Evolutionary conservation across 768 basidiomycete species (phyloP), one percentile per base, ranked within the genome.

Genomic region (Trametes villosa): DNA sequence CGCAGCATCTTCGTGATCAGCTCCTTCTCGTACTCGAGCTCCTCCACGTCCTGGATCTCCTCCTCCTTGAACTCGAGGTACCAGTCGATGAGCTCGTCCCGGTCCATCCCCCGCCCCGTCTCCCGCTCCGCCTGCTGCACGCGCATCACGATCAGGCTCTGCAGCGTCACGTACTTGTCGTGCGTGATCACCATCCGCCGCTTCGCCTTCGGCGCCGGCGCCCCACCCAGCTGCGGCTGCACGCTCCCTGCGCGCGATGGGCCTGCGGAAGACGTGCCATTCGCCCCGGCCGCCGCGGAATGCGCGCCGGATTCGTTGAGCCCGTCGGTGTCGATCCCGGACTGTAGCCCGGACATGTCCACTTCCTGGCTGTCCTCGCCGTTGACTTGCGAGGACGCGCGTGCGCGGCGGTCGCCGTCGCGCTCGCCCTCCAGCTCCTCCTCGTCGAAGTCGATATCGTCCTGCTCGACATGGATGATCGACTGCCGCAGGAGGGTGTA

Each of bases 391-490:
- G 53, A 62, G 27, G 64, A 74, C 9, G 74, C 70, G 13, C 72
- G 68, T 34, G 72, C 72, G 33, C 69, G 76, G 4, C 71, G 74
- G 29, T 76, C 73, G 30, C 70, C 74, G n/a, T 68, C 77, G 9
- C 80, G 83, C 64, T 84, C 83, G 20, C 81, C 86, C 53, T 83
- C 80, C 2, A 83, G 75, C 59, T 94, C 94, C 68, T 96, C 94
- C 66, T 96, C 93, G 70, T 98, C 97, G 73, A 98, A 92, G 71
- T 97, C 94, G 69, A 99, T 88, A 68, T 98, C 96, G 71, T 99
- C 97, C 73, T 98, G 95, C 71, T 99, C 97, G 61, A 99, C 96
- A 70, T 98, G 97, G 68, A 99, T 98, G 75, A 99, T 99, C 2
- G 97, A 98, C 72, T 97, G 96, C 26, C 92, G 87, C 13, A 99